Conservation (phyloP, 129 eudicot genomes). For the Cynara cardunculus region DNA sequence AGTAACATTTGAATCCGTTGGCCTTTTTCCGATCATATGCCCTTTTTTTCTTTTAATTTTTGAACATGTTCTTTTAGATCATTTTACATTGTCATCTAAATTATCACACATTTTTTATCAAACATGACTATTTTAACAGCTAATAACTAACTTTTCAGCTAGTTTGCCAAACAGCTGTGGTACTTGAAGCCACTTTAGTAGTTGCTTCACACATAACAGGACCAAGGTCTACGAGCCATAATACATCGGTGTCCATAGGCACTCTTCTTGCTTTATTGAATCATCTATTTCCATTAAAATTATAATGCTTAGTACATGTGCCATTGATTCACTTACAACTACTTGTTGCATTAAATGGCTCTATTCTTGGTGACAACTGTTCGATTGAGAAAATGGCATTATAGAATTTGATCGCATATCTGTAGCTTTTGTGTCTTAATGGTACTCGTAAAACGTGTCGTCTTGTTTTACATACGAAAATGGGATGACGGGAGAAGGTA, state of each 20-base stretch:
- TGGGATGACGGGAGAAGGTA: slow-evolving; percentile 13
- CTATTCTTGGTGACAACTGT: background rate
- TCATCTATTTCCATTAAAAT: background rate
- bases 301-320: slow-evolving; percentile 3
- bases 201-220: background rate
- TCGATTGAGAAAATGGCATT: slow-evolving; percentile 22
- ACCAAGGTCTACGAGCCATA: background rate
- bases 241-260: slow-evolving; percentile 11
- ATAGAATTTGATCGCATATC: slow-evolving; percentile 8
- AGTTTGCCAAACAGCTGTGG: background rate
- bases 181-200: background rate
- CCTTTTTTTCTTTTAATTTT: background rate
- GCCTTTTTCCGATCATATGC: background rate
- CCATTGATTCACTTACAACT: slow-evolving; percentile 15
- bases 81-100: no score
- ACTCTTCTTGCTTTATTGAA: background rate
- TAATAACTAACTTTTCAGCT: background rate
- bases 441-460: slow-evolving; percentile 8
- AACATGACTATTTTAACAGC: background rate
- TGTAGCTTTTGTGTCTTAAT: slow-evolving; percentile 28
- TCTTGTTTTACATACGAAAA: slow-evolving; percentile 13
- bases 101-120: no score
- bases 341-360: slow-evolving; percentile 11
- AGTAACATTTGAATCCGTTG: background rate
- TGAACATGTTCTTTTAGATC: background rate